Evolutionary conservation across 805 yeast species (phyloP).

Genomic region (Saccharomycopsis sp.): DNA sequence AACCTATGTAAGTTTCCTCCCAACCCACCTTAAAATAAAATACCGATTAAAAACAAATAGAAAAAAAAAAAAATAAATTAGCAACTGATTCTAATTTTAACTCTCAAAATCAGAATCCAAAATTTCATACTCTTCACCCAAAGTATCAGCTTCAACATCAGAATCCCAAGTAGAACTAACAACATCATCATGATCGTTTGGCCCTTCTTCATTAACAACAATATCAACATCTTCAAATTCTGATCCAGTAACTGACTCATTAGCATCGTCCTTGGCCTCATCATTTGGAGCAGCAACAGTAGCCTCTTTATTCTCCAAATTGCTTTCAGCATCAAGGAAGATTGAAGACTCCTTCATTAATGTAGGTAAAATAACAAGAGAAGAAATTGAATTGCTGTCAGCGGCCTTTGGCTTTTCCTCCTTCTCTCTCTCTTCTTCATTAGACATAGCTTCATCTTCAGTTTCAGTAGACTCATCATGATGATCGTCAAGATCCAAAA

Average conservation of each 20-base stretch:
- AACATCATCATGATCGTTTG: slow-evolving; percentile 7
- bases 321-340: slow-evolving; percentile 3
- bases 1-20: too few relatives aligned
- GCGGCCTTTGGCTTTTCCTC: too few relatives aligned
- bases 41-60: not conserved
- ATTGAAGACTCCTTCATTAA: slow-evolving; percentile 11
- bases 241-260: not conserved
- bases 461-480: not conserved
- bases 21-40: not conserved
- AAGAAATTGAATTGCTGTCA: slow-evolving; percentile 4
- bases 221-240: not conserved
- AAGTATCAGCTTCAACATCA: not conserved
- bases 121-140: slow-evolving; percentile 8
- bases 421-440: not conserved
- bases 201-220: slow-evolving; percentile 2
- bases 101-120: slow-evolving; percentile 18
- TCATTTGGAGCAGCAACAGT: not conserved
- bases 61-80: too few relatives aligned
- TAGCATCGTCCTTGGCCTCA: not conserved
- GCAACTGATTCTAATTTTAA: not conserved
- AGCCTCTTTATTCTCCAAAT: not conserved
- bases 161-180: slow-evolving; percentile 6
- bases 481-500: not conserved
- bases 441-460: not conserved
- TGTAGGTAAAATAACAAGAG: slow-evolving; percentile 12